phyloP scores from a whole-genome alignment of 2,329 filamentous ascomycete genomes.

The Colletotrichum gloeosporioides region DNA sequence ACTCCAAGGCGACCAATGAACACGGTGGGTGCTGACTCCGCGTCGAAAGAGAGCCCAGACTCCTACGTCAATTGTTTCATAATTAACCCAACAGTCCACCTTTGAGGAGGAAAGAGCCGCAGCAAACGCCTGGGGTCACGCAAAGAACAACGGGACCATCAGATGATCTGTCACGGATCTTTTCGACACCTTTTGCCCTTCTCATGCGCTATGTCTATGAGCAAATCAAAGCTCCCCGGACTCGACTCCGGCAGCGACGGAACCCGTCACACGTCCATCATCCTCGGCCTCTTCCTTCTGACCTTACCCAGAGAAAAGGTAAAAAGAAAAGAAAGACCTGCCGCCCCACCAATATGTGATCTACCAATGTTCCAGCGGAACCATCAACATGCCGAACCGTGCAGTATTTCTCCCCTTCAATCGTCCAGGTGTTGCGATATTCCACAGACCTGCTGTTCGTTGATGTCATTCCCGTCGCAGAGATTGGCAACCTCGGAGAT shows the following conservation, averaged over 20 bases:
- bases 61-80: not conserved
- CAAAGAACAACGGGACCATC: not conserved
- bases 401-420: not conserved
- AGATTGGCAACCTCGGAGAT: not conserved
- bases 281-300: not conserved
- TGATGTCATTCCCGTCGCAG: not conserved
- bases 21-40: not conserved
- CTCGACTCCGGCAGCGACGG: not conserved
- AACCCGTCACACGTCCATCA: not conserved
- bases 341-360: not conserved
- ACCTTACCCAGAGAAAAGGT: not conserved
- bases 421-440: not conserved
- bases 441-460: not conserved
- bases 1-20: not conserved
- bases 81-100: not conserved
- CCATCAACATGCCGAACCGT: not conserved
- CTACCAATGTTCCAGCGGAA: not conserved
- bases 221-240: not conserved
- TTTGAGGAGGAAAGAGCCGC: not conserved
- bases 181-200: not conserved
- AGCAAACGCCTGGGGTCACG: not conserved
- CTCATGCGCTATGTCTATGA: not conserved
- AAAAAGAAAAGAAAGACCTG: not conserved
- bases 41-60: not conserved
- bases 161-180: constrained; percentile 1